Percentiles rank a stretch among this genome's conserved stretches.
phyloP scores from a whole-genome alignment of 441 rosid species.

The Erodium texanum region DNA sequence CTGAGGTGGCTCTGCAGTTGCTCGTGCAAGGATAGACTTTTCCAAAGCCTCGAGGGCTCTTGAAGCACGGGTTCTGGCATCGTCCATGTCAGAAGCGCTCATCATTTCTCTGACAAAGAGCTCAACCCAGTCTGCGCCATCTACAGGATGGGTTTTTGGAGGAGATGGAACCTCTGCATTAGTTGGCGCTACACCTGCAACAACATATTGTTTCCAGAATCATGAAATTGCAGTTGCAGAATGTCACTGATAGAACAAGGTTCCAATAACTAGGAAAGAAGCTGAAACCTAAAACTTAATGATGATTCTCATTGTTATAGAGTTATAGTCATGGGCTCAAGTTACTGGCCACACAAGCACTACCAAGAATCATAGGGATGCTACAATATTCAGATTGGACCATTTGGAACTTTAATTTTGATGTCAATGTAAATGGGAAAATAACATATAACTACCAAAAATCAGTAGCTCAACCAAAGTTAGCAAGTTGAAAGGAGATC shows the following conservation, averaged over 20 bases:
- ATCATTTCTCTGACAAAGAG: conserved; percentile 74
- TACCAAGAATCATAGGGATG: too few species aligned
- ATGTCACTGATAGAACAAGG: neutral
- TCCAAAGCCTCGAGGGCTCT: conserved; percentile 72
- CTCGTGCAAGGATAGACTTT: conserved; percentile 61
- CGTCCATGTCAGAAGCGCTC: conserved; percentile 70
- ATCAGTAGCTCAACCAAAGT: too few species aligned
- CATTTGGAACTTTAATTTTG: too few species aligned
- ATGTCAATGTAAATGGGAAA: too few species aligned
- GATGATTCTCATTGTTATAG: too few species aligned
- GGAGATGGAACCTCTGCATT: conserved; percentile 31
- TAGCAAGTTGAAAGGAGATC: too few species aligned
- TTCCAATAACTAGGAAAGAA: too few species aligned
- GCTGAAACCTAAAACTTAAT: neutral
- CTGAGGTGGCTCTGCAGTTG: conserved; percentile 50
- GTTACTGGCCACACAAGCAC: neutral
- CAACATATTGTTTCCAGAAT: conserved; percentile 9
- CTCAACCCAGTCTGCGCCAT: conserved; percentile 56
- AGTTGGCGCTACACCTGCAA: conserved; percentile 28
- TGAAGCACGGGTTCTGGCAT: conserved; percentile 80
- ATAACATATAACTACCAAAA: too few species aligned
- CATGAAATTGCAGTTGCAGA: neutral
- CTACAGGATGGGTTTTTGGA: conserved; percentile 24
- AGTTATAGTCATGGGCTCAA: neutral
- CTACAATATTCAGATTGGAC: too few species aligned